phyloP scores from a whole-genome alignment of 2,329 filamentous ascomycete genomes.

The Microsporum canis region DNA sequence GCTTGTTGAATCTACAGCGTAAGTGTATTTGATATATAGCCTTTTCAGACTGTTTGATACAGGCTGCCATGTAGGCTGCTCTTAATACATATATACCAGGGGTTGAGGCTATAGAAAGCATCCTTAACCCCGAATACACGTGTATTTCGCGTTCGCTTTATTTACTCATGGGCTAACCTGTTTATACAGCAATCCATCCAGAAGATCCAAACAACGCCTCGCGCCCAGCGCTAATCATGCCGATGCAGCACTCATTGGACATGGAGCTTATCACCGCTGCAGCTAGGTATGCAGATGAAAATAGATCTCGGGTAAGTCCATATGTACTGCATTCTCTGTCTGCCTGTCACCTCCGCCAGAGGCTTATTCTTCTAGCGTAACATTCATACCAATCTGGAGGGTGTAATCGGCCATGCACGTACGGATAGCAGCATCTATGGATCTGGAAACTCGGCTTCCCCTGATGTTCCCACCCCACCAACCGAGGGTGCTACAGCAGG shows the following conservation, averaged over 20 bases:
- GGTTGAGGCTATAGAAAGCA: neutral
- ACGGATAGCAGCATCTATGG: neutral
- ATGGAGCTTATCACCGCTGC: slow-evolving; percentile 2
- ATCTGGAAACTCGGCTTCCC: neutral
- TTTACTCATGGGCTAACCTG: neutral
- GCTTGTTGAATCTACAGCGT: slow-evolving; percentile 6
- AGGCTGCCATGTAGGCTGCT: neutral
- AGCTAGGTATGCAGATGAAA: slow-evolving; percentile 1
- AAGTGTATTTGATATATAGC: neutral
- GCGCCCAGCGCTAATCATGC: neutral
- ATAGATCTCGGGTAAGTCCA: neutral
- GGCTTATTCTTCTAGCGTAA: neutral
- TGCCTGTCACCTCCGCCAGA: neutral
- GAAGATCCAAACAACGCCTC: slow-evolving; percentile 1
- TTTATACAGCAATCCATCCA: slow-evolving; percentile 1
- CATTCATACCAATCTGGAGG: neutral
- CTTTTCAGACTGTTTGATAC: neutral
- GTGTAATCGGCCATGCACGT: neutral
- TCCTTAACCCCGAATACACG: neutral
- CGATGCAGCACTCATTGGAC: slow-evolving; percentile 4
- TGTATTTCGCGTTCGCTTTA: neutral
- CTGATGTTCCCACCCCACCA: neutral
- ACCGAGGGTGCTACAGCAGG: neutral
- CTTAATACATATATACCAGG: neutral
- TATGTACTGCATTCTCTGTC: too few species aligned